Conservation (phyloP, 768 basidiomycete species). For the Serendipita vermifera region DNA sequence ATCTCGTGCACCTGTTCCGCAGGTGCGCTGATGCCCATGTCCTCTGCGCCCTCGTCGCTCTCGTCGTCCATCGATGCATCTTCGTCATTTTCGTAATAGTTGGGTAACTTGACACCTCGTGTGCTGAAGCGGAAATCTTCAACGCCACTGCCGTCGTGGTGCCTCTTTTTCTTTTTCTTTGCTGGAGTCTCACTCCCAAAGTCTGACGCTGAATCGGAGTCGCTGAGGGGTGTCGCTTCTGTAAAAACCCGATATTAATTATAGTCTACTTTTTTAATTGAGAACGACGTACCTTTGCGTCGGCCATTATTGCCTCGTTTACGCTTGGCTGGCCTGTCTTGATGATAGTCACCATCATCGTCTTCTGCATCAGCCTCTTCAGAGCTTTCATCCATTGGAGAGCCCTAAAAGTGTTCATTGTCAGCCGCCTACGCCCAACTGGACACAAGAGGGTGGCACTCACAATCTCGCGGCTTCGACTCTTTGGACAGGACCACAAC, state of each 20-base stretch:
- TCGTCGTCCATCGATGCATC: slow-evolving; percentile 70
- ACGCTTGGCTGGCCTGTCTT: background rate
- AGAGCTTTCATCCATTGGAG: slow-evolving; percentile 10
- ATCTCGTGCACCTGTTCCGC: slow-evolving; percentile 68
- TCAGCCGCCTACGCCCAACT: slow-evolving; percentile 13
- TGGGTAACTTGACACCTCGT: slow-evolving; percentile 66
- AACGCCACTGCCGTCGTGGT: slow-evolving; percentile 31
- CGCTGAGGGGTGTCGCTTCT: slow-evolving; percentile 37
- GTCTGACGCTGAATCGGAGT: slow-evolving; percentile 51
- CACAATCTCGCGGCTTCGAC: background rate
- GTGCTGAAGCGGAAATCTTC: slow-evolving; percentile 69
- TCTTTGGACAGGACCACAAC: background rate
- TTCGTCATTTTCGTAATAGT: slow-evolving; percentile 64
- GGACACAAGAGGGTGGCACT: slow-evolving; percentile 2
- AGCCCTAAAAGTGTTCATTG: slow-evolving; percentile 7
- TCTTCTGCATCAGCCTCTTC: slow-evolving; percentile 11
- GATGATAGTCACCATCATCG: slow-evolving; percentile 13
- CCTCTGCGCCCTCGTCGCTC: slow-evolving; percentile 37
- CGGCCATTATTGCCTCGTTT: slow-evolving; percentile 8
- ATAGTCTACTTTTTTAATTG: background rate
- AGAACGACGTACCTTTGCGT: slow-evolving; percentile 8
- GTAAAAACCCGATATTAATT: background rate
- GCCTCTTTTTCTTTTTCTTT: slow-evolving; percentile 67
- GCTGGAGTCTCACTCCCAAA: slow-evolving; percentile 68
- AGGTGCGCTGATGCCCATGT: slow-evolving; percentile 33